Base-by-base conservation (phyloP, 2,329 filamentous ascomycete genomes). In the Claviceps quebecensis region DNA sequence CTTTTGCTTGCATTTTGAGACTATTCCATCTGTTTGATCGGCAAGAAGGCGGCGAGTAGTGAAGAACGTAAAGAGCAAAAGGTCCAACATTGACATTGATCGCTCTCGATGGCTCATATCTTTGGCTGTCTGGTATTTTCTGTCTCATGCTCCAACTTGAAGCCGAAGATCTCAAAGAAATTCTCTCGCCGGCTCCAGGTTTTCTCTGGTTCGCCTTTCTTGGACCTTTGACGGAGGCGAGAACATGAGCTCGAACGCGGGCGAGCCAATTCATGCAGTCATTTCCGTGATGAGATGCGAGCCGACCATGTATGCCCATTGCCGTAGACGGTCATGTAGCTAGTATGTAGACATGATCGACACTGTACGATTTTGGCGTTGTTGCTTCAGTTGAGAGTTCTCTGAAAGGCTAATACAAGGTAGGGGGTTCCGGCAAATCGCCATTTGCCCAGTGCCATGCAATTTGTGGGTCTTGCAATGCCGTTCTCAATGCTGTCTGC, bases 161-260 rank as follows among this genome's bases (percentile, higher is more conserved):
- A 74, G 1, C 69, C 71, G 59, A 76, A 80, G 1, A 57, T 66
- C 59, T 78, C 72, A 1, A 1, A 80, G 74, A 48, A 80, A 73
- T 54, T 69, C 63, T 36, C 73, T 65, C 0, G 76, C 76, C 43
- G 66, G 56, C 22, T 56, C 63, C 60, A 80, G 77, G 41, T 75
- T 71, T 50, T 58, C 41, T 61, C 59, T 3, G 16, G 16, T 56
- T 64, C 14, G 69, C 71, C 49, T 72, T 56, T 5, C 54, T 38
- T 29, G 71, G 65, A 26, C 66, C 54, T 39, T 29, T 71, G 65
- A 26, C 66, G 63, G 44, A 2, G 40, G 46, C 19, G 62, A 51
- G 2, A 58, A 75, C 66, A 80, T 69, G 16, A 80, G 62, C 23
- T 73, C 64, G 54, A 74, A 78, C 8, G 75, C 74, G 48, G 64